A percentile compares a stretch with the other conserved stretches of the same genome.
phyloP scores from a whole-genome alignment of 768 basidiomycete species.

The Mycena alexandri region DNA sequence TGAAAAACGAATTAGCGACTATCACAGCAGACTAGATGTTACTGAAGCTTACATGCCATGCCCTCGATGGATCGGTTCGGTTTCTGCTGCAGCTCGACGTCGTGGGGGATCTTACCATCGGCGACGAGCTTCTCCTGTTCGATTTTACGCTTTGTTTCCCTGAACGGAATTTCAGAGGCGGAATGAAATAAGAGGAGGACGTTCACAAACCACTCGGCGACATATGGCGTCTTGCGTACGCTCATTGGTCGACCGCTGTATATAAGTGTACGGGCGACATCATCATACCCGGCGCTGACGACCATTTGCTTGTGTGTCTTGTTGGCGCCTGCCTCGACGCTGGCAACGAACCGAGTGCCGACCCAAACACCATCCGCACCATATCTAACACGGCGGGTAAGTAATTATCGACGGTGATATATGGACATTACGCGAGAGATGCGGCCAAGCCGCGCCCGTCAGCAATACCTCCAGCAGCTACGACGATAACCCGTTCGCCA shows the following conservation, averaged over 20 bases:
- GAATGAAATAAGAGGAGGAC: background rate
- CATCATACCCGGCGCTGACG: slow-evolving; percentile 80
- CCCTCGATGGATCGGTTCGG: slow-evolving; percentile 76
- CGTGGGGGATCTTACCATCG: slow-evolving; percentile 81
- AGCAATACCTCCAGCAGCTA: slow-evolving; percentile 88
- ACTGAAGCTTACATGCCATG: slow-evolving; percentile 63
- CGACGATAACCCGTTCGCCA: slow-evolving; percentile 79
- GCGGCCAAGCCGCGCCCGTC: slow-evolving; percentile 87
- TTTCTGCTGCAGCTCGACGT: slow-evolving; percentile 74
- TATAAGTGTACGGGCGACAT: slow-evolving; percentile 76
- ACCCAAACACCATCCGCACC: slow-evolving; percentile 92
- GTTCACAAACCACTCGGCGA: slow-evolving; percentile 71
- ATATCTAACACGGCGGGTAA: slow-evolving; percentile 57
- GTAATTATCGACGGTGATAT: background rate
- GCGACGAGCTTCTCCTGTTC: slow-evolving; percentile 72
- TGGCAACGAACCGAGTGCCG: slow-evolving; percentile 88
- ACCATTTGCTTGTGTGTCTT: slow-evolving; percentile 78
- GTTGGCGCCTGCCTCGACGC: slow-evolving; percentile 84
- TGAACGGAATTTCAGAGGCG: slow-evolving; percentile 37
- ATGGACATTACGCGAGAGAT: slow-evolving; percentile 67
- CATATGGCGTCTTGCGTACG: slow-evolving; percentile 85
- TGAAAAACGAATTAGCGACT: slow-evolving; percentile 40
- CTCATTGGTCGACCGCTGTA: slow-evolving; percentile 86
- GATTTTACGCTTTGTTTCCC: slow-evolving; percentile 71
- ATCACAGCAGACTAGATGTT: slow-evolving; percentile 4